Conservation (phyloP, 2,329 filamentous ascomycete genomes). For the Thermothelomyces thermophilus region DNA sequence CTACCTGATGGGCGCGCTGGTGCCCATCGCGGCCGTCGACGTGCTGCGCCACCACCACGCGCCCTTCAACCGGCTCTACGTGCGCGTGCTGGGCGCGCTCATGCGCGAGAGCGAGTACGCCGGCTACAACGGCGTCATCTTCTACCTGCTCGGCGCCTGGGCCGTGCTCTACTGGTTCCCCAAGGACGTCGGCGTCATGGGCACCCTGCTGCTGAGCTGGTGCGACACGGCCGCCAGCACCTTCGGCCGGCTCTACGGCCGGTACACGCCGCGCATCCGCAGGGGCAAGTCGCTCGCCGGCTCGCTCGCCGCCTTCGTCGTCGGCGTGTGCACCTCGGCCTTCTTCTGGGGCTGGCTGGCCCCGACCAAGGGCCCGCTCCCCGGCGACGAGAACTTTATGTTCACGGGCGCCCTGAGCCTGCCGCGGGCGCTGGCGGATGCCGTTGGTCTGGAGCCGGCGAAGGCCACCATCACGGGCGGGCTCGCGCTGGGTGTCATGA, state of each 20-base stretch:
- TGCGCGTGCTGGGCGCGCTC: conserved; percentile 73
- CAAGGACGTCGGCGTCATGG: conserved; percentile 87
- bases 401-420: conserved; percentile 73
- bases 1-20: conserved; percentile 69
- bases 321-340: conserved; percentile 75
- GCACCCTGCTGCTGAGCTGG: conserved; percentile 88
- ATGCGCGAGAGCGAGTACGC: conserved; percentile 96
- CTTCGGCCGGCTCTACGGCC: conserved; percentile 82
- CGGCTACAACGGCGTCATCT: conserved; percentile 95
- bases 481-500: conserved; percentile 71
- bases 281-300: conserved; percentile 89
- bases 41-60: conserved; percentile 75
- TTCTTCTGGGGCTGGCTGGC: conserved; percentile 86
- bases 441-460: conserved; percentile 53
- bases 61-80: conserved; percentile 80
- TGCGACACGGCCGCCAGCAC: conserved; percentile 96
- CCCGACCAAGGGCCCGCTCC: conserved; percentile 58
- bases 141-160: conserved; percentile 89
- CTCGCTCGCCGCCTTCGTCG: conserved; percentile 72
- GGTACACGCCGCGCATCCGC: conserved; percentile 79
- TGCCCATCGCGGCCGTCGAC: conserved; percentile 80
- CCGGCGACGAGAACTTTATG: conserved; percentile 69
- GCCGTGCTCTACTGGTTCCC: conserved; percentile 78
- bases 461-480: conserved; percentile 61
- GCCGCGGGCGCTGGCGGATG: conserved; percentile 50